Evolutionary conservation across 1,284 basidiomycete genomes (phyloP).

Genomic region (Bjerkandera adusta): DNA sequence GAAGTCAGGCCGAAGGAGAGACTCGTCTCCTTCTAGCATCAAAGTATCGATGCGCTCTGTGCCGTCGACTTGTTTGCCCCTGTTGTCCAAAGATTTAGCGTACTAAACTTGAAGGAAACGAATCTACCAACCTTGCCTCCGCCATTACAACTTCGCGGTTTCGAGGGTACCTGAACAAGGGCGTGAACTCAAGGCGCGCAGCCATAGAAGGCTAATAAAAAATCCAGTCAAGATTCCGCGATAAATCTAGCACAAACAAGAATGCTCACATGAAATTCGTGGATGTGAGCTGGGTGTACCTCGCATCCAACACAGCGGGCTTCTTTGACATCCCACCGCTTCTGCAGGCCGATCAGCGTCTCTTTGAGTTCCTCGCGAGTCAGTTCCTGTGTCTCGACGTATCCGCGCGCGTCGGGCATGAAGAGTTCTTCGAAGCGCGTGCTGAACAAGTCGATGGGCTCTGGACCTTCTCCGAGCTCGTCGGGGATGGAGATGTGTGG

Average conservation of each 20-base stretch:
- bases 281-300: not conserved
- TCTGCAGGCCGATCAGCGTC: conserved; percentile 14
- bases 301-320: conserved; percentile 3
- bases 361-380: conserved; percentile 15
- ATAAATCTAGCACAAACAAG: not conserved
- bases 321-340: conserved; percentile 13
- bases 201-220: conserved; percentile 12
- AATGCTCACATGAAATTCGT: conserved; percentile 6
- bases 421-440: conserved; percentile 16
- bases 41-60: conserved; percentile 10
- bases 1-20: conserved; percentile 8
- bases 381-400: conserved; percentile 12
- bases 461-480: conserved; percentile 5
- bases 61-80: conserved; percentile 8
- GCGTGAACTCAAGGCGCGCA: conserved; percentile 14
- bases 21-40: conserved; percentile 14
- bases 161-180: conserved; percentile 7
- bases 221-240: too few species aligned
- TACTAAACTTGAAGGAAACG: not conserved
- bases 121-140: conserved; percentile 15
- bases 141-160: conserved; percentile 10
- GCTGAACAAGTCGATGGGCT: conserved; percentile 18
- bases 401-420: conserved; percentile 12
- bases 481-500: conserved; percentile 21
- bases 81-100: not conserved